Base-by-base conservation (phyloP, 345 rosid species). In the Lepidium africanum region DNA sequence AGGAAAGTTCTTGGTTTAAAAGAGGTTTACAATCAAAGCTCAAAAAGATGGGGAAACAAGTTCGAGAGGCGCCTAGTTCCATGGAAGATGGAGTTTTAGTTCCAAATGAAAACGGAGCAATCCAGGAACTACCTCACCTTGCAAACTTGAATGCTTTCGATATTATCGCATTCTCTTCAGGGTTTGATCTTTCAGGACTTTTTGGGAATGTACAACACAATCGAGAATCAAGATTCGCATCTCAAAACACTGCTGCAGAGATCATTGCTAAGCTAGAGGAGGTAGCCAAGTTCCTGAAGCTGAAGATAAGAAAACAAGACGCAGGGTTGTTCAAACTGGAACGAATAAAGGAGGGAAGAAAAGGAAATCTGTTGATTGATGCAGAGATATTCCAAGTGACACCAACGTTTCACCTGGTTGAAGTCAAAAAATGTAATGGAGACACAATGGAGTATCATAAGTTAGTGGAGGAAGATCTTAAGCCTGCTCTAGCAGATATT, bases 321-420 rank as follows among this genome's bases (percentile, higher is more conserved):
- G 82, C 70, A 3, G 96, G 96, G 15, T 64, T 90, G 75, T 57
- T 87, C 67, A 87, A 80, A 63, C 71, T 87, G 46, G 92, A 90
- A 77, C 72, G 85, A 42, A 19, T 60, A 5, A 83, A 72, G 55
- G 96, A 87, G 56, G 92, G 96, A 14, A 79, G 83, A 36, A 86
- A 90, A 58, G 96, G 97, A 9, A 12, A 68, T 12, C 21, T 90
- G 78, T 76, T 86, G 16, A 77, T 87, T 7, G 89, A 86, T 71
- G 86, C 88, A 3, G 95, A 87, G 73, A 90, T 90, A 59, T 90
- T 87, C 61, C 77, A 90, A 77, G 77, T 90, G 47, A 79, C 92
- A 45, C 79, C 77, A 4, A 70, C 74, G n/a, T 83, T 87, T 69
- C 87, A 90, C 67, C 37, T 87, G 71, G 90, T 87, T 63, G 95